Base-by-base conservation (phyloP, 345 rosid genomes). In the Brassica rapa region DNA sequence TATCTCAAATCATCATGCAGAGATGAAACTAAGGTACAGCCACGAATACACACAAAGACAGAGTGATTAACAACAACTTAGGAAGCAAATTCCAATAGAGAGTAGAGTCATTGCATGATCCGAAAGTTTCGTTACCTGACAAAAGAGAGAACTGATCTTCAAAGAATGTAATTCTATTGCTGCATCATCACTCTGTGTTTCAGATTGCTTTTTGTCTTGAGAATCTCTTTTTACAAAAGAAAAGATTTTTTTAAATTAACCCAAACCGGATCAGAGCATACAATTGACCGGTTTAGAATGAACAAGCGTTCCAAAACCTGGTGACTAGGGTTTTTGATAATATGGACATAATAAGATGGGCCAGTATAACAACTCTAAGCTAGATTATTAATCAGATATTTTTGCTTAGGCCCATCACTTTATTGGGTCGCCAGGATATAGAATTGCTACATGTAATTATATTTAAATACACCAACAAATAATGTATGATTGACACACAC, bases 141-240 rank as follows among this genome's bases (percentile, higher is more conserved):
- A 53, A 70, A 77, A 57, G n/a, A n/a, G 43, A 35, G 73, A 76
- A 68, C 0, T 49, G 65, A 77, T 70, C 69, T 69, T 62, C 71
- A 70, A 10, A 70, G 70, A 69, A 70, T 51, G 74, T 67, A 46
- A 62, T 62, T 49, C 70, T 3, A 49, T 33, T 33, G 35, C 35
- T 4, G 49, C 62, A 69, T 69, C 61, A 16, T 12, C 8, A 37
- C 62, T 43, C 51, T 64, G 21, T 64, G 30, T 53, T 73, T 10
- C 66, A 39, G 68, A 60, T 76, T 67, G 73, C 30, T 21, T 73
- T 62, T 62, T 2, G 49, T 43, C 49, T 51, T 25, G 19, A 30
- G 64, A 65, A 74, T 62, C 68, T 62, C 41, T 33, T 12, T 61
- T 62, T 24, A 9, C 16, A 61, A 27, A 73, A n/a, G 5, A 24